These are phyloP conservation scores for Metahyphopichia silvanorum DNA, from an alignment of 805 yeast species.

Conservation along the genomic window DNA sequence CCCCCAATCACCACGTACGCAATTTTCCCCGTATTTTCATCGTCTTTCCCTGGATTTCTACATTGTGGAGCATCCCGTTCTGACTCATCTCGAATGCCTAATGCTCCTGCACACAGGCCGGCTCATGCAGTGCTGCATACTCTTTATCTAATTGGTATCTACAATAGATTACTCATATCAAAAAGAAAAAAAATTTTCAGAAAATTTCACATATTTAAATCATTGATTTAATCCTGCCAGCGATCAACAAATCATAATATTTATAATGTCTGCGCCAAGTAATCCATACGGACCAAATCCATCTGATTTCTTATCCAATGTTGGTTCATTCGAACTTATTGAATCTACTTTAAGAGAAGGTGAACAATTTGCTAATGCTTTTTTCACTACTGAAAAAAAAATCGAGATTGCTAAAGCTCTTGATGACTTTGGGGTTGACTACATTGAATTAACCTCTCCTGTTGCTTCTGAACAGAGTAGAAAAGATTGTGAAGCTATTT, in stretches of 20 bases:
- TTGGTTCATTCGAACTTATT: slow-evolving; percentile 81
- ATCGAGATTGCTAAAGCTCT: slow-evolving; percentile 95
- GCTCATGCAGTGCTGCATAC: no score
- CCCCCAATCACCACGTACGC: no score
- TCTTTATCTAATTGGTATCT: no score
- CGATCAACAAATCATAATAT: background rate
- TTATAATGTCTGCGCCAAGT: background rate
- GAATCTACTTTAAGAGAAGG: slow-evolving; percentile 98
- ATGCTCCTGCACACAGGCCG: no score
- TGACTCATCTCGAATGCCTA: no score
- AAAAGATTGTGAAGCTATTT: slow-evolving; percentile 94
- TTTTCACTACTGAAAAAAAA: slow-evolving; percentile 90
- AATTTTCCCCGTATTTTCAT: no score
- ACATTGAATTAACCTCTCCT: slow-evolving; percentile 95
- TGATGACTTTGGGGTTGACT: slow-evolving; percentile 97
- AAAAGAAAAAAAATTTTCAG: no score
- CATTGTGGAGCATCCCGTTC: no score
- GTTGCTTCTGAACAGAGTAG: slow-evolving; percentile 96
- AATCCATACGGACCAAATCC: slow-evolving; percentile 98
- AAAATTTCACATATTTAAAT: no score
- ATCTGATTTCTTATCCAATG: slow-evolving; percentile 86
- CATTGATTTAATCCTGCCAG: background rate
- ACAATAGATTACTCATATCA: no score
- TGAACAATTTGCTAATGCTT: slow-evolving; percentile 97
- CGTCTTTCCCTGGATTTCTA: no score